Conservation (phyloP, 164 flowering plant species). For the Pachysandra terminalis region DNA sequence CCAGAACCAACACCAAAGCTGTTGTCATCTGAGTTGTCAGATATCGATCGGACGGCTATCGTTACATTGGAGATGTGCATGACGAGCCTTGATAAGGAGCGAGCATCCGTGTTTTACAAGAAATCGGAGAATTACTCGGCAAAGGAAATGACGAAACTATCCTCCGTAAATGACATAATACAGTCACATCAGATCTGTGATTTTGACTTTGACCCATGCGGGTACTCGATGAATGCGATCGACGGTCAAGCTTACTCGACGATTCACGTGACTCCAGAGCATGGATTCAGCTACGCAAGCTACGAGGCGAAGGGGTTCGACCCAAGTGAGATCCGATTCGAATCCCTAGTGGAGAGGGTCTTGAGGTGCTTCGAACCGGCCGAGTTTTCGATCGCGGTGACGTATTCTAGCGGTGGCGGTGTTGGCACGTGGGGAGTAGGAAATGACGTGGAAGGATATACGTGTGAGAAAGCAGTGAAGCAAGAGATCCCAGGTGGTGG, state of each 20-base stretch:
- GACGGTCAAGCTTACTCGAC: constrained; percentile 55
- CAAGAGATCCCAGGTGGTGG: constrained; percentile 46
- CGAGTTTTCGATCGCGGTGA: constrained; percentile 56
- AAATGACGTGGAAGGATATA: constrained; percentile 34
- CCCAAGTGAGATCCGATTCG: constrained; percentile 19
- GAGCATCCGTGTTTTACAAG: constrained; percentile 56
- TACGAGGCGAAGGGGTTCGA: constrained; percentile 63
- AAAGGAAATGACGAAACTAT: constrained; percentile 44
- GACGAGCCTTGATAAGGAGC: constrained; percentile 53
- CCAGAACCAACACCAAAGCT: too few relatives aligned
- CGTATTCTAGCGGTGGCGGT: constrained; percentile 17
- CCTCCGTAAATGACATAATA: constrained; percentile 48
- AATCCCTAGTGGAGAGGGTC: constrained; percentile 39
- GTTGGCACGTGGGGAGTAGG: constrained; percentile 20
- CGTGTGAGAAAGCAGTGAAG: constrained; percentile 26
- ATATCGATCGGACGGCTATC: constrained; percentile 3
- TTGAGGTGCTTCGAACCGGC: constrained; percentile 53
- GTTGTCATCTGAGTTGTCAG: background rate
- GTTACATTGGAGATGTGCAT: constrained; percentile 75
- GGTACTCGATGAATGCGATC: constrained; percentile 81
- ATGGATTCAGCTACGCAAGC: constrained; percentile 84
- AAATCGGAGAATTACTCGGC: constrained; percentile 30
- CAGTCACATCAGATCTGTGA: constrained; percentile 59
- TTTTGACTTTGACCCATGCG: constrained; percentile 79
- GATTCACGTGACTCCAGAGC: constrained; percentile 83